A percentile compares a stretch with the other conserved stretches of the same genome.
phyloP scores from a whole-genome alignment of 75 land plant species.

The Selaginella tamariscina region DNA sequence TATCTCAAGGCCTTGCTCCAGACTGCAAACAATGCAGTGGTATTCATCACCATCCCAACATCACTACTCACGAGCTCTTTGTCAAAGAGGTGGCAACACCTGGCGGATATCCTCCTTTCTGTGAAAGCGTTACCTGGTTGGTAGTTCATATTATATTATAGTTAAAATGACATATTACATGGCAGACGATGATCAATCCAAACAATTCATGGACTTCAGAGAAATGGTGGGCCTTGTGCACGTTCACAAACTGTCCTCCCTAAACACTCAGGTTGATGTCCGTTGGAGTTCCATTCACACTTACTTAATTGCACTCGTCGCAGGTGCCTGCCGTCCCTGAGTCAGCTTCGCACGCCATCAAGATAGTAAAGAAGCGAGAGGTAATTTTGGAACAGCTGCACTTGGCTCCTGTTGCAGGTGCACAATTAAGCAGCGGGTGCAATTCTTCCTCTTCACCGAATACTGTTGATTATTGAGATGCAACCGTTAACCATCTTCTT shows the following conservation, averaged over 20 bases:
- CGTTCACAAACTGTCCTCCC: constrained; percentile 63
- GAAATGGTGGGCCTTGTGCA: constrained; percentile 83
- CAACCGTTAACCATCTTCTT: background rate
- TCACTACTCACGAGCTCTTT: constrained; percentile 52
- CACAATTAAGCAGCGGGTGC: constrained; percentile 43
- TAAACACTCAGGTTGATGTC: constrained; percentile 75
- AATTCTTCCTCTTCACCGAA: constrained; percentile 30
- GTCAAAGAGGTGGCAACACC: constrained; percentile 81
- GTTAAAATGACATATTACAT: background rate
- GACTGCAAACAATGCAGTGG: constrained; percentile 59
- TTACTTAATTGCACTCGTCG: background rate
- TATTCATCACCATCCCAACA: constrained; percentile 65
- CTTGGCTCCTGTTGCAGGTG: constrained; percentile 86
- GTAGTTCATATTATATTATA: background rate
- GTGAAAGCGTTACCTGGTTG: constrained; percentile 74
- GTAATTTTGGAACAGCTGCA: constrained; percentile 63
- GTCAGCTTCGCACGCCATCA: constrained; percentile 58
- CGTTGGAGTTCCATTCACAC: background rate
- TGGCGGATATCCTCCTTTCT: constrained; percentile 83
- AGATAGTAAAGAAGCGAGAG: constrained; percentile 42
- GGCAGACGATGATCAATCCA: constrained; percentile 76
- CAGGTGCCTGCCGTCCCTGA: constrained; percentile 83
- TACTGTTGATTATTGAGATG: constrained; percentile 41
- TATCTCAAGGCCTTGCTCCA: constrained; percentile 44
- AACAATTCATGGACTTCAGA: constrained; percentile 37